Evolutionary conservation across 441 rosid genomes (phyloP), one percentile per base, ranked within the genome.

Genomic region (Erodium trifolium): DNA sequence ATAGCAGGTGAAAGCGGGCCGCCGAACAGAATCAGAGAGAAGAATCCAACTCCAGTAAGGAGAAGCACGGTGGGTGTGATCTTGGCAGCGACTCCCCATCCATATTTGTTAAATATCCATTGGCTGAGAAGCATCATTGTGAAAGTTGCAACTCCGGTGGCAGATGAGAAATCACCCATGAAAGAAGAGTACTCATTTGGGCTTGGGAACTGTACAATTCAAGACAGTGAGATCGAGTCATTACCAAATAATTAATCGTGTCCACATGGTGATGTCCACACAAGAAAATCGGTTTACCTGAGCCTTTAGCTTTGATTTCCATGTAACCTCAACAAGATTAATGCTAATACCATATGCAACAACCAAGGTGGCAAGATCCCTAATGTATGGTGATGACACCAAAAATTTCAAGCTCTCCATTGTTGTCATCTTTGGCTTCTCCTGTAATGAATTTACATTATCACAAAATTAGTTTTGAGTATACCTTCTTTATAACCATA

Each of bases 301-400:
- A 67, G 97, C 97, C 82, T 93, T 93, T 72, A 93, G 95, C 82
- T 93, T 93, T 35, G 97, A 93, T 80, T 93, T 93, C 99, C 97
- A 93, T 57, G 99, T 93, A 70, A 91, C 97, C 74, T 93, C 99
- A 5, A 93, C 99, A 53, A 93, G 93, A 72, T 91, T 93, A 79
- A 93, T 93, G 77, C 99, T 93, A 59, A 93, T 91, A 77, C 97
- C 99, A 66, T 93, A 93, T 9, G 96, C 99, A 75, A 93, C 99
- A 81, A 93, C 99, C 82, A 93, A 80, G 70, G 95, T 87, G 29
- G 99, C 97, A 76, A 93, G 96, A 82, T 93, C 89, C 80, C 99
- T 84, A 63, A 93, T 88, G 81, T 93, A 93, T 66, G 74, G 87
- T 37, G 95, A 88, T 67, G 99, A 93, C 35, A 87, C 87, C 82